phyloP scores from a whole-genome alignment of 2,329 filamentous ascomycete genomes.

The Ceratocystis albifundus region DNA sequence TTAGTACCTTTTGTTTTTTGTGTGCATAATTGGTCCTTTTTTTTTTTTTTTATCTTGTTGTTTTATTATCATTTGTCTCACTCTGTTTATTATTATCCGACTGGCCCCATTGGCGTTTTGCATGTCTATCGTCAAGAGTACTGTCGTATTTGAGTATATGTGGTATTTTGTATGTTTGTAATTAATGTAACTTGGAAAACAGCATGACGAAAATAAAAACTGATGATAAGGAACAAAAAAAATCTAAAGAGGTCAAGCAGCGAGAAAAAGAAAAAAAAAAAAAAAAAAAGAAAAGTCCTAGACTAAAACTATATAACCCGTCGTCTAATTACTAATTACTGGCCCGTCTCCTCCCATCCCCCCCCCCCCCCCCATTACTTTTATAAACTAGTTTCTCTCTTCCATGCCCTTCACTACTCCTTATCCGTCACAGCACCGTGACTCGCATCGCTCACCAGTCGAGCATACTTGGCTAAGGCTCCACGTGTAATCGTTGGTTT shows the following conservation, averaged over 20 bases:
- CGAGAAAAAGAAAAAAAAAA: not conserved
- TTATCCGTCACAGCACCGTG: constrained; percentile 80
- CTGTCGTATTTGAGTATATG: not conserved
- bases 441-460: constrained; percentile 79
- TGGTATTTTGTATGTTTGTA: not conserved
- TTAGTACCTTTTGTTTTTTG: not conserved
- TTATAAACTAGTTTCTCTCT: not conserved
- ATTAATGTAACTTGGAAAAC: not conserved
- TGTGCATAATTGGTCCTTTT: not conserved
- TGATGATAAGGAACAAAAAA: too few relatives aligned
- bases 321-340: constrained; percentile 3
- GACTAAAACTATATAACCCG: not conserved
- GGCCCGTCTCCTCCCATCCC: not conserved
- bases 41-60: not conserved
- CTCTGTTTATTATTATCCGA: not conserved
- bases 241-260: not conserved
- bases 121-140: not conserved
- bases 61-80: constrained; percentile 1
- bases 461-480: constrained; percentile 79
- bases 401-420: constrained; percentile 20
- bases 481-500: constrained; percentile 65
- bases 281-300: not conserved
- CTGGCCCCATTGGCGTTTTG: not conserved
- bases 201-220: too few relatives aligned
- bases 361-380: not conserved